Percentiles rank a stretch among this genome's conserved stretches.
These are phyloP conservation scores for Penicillium sp. DNA, from an alignment of 2,329 filamentous ascomycete genomes.

Conservation along the genomic window DNA sequence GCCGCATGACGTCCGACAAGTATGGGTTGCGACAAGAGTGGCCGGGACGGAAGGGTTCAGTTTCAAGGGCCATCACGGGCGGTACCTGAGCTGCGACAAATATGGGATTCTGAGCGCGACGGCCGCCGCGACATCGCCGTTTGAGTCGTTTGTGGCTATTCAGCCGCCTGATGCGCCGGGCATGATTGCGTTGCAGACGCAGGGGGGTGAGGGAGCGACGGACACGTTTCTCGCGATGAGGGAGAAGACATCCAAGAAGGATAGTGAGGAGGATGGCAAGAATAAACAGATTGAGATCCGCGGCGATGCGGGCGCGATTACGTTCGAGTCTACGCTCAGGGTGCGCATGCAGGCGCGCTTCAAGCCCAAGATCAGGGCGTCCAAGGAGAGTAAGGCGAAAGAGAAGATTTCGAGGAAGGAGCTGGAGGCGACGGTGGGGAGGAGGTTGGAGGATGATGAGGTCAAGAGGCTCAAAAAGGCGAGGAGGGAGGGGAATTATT, in stretches of 20 bases:
- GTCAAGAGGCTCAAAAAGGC: slow-evolving; percentile 79
- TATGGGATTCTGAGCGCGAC: slow-evolving; percentile 73
- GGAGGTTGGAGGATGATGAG: slow-evolving; percentile 77
- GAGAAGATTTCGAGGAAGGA: slow-evolving; percentile 85
- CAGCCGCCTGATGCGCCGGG: slow-evolving; percentile 60
- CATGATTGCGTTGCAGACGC: slow-evolving; percentile 70
- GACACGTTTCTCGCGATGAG: slow-evolving; percentile 67
- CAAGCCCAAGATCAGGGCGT: slow-evolving; percentile 75
- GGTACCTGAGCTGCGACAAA: slow-evolving; percentile 82
- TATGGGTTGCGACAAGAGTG: slow-evolving; percentile 85
- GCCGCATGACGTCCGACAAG: slow-evolving; percentile 91
- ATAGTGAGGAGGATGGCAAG: slow-evolving; percentile 20
- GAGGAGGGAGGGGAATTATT: slow-evolving; percentile 79
- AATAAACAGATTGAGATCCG: slow-evolving; percentile 60
- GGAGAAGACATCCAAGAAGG: slow-evolving; percentile 30
- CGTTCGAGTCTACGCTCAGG: slow-evolving; percentile 67
- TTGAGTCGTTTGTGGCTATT: slow-evolving; percentile 75
- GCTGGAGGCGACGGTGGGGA: slow-evolving; percentile 74
- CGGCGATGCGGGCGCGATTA: slow-evolving; percentile 67
- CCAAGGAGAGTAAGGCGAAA: slow-evolving; percentile 75
- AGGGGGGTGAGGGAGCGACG: slow-evolving; percentile 41
- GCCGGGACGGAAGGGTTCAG: slow-evolving; percentile 76
- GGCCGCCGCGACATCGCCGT: slow-evolving; percentile 74
- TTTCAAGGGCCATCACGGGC: slow-evolving; percentile 87
- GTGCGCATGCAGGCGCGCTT: slow-evolving; percentile 94